Base-by-base conservation (phyloP, 306 rosid genomes). In the Casuarina equisetifolia region DNA sequence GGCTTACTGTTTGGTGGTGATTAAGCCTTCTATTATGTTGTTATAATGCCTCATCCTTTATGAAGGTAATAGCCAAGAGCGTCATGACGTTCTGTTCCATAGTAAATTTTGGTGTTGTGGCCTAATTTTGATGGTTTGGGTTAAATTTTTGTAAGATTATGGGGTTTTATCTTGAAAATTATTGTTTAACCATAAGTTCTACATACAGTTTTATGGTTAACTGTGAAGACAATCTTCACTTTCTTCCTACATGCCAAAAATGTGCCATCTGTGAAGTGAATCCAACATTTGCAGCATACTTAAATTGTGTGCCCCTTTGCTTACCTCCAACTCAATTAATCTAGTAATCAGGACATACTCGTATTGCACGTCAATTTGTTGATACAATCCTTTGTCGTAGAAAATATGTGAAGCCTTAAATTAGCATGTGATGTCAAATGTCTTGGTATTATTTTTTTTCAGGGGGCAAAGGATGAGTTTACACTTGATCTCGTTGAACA, bases 401-500 rank as follows among this genome's bases (percentile, higher is more conserved):
- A 35, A 53, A 9, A 51, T 53, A 36, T 25, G 36, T 35, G 48
- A 54, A 39, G 39, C 13, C 3, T n/a, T 12, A 55, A 61, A 68
- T 46, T 70, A 45, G 49, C 43, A 32, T 74, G 42, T 17, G 35
- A 17, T 67, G 50, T 5, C n/a, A 9, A 63, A 43, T 52, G 46
- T 9, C 25, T n/a, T 25, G 16, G 43, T 58, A 62, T 52, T 80
- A 73, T 66, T 48, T 64, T 72, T 68, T 49, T 64, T 20, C 63
- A 94, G 98, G 96, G 84, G 66, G 98, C 96, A 78, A 88, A 81
- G 67, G 98, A 94, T 55, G 98, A 94, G 82, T 94, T 94, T 82
- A 90, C 98, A 43, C 97, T 94, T 83, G 98, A 94, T 81, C 98
- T 94, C 64, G 98, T 94, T 74, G 98, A 94, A 82, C 98, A 94